Evolutionary conservation across 176 grass and related monocot genomes (phyloP).

Genomic region (Aegilops longissima): DNA sequence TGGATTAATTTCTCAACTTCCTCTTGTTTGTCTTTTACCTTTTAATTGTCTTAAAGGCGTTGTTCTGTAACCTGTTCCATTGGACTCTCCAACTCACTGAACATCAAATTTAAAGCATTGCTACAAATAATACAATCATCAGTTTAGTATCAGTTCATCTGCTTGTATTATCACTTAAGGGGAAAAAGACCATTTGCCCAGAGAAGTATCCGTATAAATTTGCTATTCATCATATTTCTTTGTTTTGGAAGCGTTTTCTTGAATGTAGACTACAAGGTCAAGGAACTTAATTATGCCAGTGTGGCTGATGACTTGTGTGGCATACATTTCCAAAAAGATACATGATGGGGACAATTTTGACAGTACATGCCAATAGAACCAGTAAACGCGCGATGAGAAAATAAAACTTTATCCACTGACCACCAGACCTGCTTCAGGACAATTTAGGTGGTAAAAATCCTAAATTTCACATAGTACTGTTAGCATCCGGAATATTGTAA

Average conservation of each 20-base stretch:
- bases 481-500: not conserved
- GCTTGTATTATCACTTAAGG: not conserved
- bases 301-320: not conserved
- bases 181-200: not conserved
- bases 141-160: constrained; percentile 1
- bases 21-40: not conserved
- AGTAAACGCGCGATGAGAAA: not conserved
- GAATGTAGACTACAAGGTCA: not conserved
- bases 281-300: constrained; percentile 1
- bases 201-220: not conserved
- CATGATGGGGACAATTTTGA: not conserved
- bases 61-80: constrained; percentile 14
- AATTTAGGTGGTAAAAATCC: not conserved
- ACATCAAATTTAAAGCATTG: constrained; percentile 19
- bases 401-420: not conserved
- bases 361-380: not conserved
- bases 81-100: not conserved
- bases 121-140: not conserved
- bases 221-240: not conserved
- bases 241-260: not conserved
- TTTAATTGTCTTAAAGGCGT: constrained; percentile 13
- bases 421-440: not conserved
- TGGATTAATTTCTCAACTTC: constrained; percentile 9
- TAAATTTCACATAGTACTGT: not conserved
- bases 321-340: not conserved